Evolutionary conservation across 2,329 filamentous ascomycete species (phyloP), one percentile per base, ranked within the genome.

Genomic region (Phialophora verrucosa): DNA sequence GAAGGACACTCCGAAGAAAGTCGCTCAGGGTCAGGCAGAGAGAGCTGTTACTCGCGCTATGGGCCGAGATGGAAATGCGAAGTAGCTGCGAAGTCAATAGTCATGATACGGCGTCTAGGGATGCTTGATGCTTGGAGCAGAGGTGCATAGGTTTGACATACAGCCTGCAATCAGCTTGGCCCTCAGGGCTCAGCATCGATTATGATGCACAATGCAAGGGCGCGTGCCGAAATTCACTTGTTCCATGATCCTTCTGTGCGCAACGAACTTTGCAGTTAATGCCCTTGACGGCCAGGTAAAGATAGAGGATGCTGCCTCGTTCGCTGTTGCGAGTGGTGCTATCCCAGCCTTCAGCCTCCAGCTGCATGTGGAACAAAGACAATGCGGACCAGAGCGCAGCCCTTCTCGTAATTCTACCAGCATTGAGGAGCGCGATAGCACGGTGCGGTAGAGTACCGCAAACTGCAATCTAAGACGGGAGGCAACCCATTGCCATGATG

Each of bases 401-500:
- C 17, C 17, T 42, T 42, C 38, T 38, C 4, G 38, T 2, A 6
- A 17, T 7, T 42, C 12, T 17, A 6, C 38, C 12, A n/a, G 38
- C 35, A 38, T n/a, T n/a, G 35, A 17, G 14, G 35, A 42, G 35
- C 35, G 14, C 35, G 14, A 42, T 42, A 42, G 14, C 35, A 42
- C 14, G 12, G 14, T 42, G 35, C 4, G 14, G 7, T 6, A 42
- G 14, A 42, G 14, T 5, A 17, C 14, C 35, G 4, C 6, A 17
- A 3, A 35, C 6, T 4, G 35, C 14, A 6, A 17, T 38, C 1
- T 42, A 20, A 50, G 6, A 50, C 23, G 20, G 10, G 47, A 27
- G 20, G 23, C 23, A 50, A 50, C 20, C 68, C 67, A 3, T 59
- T 42, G 35, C 25, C 63, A 71, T 59, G 58, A 79, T 51, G 59